These are phyloP conservation scores for Debaryomyces nepalensis DNA, from an alignment of 1,139 yeast species.

Conservation along the genomic window DNA sequence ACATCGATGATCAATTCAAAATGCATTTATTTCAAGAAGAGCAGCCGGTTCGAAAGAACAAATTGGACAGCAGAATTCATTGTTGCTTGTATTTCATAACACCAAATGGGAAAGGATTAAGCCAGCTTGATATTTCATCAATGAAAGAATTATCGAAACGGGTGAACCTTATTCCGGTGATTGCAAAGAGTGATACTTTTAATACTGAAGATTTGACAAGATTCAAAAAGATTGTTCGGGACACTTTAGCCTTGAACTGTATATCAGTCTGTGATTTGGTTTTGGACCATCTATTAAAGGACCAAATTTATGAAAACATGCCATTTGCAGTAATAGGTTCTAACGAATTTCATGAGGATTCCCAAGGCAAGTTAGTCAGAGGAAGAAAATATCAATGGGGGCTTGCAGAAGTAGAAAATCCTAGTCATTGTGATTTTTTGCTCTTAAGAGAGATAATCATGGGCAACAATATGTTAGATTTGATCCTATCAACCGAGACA, in stretches of 20 bases:
- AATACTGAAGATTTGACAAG: constrained; percentile 42
- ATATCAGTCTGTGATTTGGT: constrained; percentile 64
- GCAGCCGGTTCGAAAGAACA: constrained; percentile 63
- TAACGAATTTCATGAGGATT: constrained; percentile 31
- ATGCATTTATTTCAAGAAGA: constrained; percentile 65
- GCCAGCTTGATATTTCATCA: constrained; percentile 64
- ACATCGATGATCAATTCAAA: constrained; percentile 65
- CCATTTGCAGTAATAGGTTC: constrained; percentile 72
- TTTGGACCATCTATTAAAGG: constrained; percentile 41
- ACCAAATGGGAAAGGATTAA: constrained; percentile 58
- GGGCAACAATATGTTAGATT: constrained; percentile 60
- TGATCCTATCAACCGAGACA: constrained; percentile 58
- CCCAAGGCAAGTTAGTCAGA: constrained; percentile 47
- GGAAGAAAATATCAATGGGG: constrained; percentile 83
- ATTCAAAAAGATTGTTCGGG: constrained; percentile 51
- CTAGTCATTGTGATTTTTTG: constrained; percentile 65
- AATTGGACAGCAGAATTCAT: constrained; percentile 68
- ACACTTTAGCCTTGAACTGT: constrained; percentile 48
- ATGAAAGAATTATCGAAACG: constrained; percentile 69
- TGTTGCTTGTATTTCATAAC: constrained; percentile 74
- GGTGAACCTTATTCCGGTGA: constrained; percentile 76
- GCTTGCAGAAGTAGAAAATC: constrained; percentile 67
- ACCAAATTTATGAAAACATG: constrained; percentile 35
- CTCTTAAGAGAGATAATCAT: constrained; percentile 56
- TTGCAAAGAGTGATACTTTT: constrained; percentile 75